These are phyloP conservation scores for Tetrapisispora nanseiensis DNA, from an alignment of 805 yeast genomes.

Conservation along the genomic window DNA sequence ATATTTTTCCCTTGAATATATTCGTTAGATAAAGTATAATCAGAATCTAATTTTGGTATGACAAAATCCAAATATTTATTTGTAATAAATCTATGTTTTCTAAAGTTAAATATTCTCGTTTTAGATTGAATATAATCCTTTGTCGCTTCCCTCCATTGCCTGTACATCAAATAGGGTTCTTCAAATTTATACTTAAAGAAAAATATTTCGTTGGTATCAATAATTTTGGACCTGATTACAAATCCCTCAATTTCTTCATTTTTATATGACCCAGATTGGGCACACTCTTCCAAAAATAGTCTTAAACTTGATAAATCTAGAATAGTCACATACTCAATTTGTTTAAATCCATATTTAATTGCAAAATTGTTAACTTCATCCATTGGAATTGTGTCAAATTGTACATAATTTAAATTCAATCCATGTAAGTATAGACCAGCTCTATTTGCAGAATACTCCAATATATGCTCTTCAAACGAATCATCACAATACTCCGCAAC, in stretches of 20 bases:
- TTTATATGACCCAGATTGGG: conserved; percentile 60
- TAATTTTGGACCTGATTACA: conserved; percentile 59
- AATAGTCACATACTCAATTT: conserved; percentile 39
- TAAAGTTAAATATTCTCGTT: conserved; percentile 32
- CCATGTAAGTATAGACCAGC: conserved; percentile 92
- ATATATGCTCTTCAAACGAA: conserved; percentile 83
- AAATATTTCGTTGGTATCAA: conserved; percentile 34
- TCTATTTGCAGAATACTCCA: conserved; percentile 53
- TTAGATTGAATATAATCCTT: conserved; percentile 38
- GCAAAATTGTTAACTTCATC: conserved; percentile 53
- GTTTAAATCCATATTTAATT: conserved; percentile 55
- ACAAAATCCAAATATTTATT: conserved; percentile 62
- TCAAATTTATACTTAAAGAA: conserved; percentile 92
- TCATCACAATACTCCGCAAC: conserved; percentile 93
- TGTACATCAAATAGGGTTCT: conserved; percentile 84
- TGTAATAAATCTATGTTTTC: conserved; percentile 51
- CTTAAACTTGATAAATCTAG: conserved; percentile 35
- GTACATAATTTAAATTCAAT: conserved; percentile 54
- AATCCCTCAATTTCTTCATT: conserved; percentile 83
- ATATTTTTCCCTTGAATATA: conserved; percentile 59
- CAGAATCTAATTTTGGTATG: conserved; percentile 40
- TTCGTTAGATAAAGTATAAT: conserved; percentile 37
- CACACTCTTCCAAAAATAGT: conserved; percentile 44
- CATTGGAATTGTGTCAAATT: conserved; percentile 58
- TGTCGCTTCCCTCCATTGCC: conserved; percentile 86